phyloP scores from a whole-genome alignment of 1,284 basidiomycete species.

The Ganoderma lingzhi region DNA sequence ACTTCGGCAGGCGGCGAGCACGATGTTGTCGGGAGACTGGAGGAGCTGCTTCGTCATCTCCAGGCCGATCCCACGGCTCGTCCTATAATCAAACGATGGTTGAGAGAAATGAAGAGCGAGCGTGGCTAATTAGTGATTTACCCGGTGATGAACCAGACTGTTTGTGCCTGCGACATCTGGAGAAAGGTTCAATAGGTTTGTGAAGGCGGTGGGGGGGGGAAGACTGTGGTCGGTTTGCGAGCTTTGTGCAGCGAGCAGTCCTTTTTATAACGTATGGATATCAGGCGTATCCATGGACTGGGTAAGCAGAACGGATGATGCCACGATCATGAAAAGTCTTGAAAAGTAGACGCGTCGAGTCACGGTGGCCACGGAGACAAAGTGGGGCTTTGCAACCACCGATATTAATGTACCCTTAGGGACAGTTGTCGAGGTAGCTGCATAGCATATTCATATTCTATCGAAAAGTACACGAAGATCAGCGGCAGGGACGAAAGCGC shows the following conservation, averaged over 20 bases:
- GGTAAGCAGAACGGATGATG: too few relatives aligned
- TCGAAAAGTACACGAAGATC: too few relatives aligned
- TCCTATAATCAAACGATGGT: neutral
- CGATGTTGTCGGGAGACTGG: conserved; percentile 40
- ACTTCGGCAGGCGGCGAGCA: conserved; percentile 48
- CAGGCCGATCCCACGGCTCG: conserved; percentile 47
- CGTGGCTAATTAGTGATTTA: neutral
- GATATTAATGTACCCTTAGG: too few relatives aligned
- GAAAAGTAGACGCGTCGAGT: too few relatives aligned
- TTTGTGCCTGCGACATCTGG: neutral
- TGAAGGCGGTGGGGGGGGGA: neutral
- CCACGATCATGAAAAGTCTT: too few relatives aligned
- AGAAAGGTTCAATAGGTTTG: neutral
- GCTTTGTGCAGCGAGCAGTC: neutral
- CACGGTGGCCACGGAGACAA: too few relatives aligned
- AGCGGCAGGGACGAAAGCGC: too few relatives aligned
- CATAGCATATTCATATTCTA: too few relatives aligned
- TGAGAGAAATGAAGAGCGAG: neutral
- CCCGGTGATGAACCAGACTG: conserved; percentile 3
- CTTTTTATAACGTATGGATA: neutral
- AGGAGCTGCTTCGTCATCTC: conserved; percentile 47
- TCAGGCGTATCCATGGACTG: too few relatives aligned
- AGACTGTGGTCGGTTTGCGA: too few relatives aligned
- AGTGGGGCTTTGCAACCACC: too few relatives aligned
- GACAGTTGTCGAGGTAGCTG: too few relatives aligned